Base-by-base conservation (phyloP, 1,139 yeast genomes). In the Lodderomyces orthopsilosis region DNA sequence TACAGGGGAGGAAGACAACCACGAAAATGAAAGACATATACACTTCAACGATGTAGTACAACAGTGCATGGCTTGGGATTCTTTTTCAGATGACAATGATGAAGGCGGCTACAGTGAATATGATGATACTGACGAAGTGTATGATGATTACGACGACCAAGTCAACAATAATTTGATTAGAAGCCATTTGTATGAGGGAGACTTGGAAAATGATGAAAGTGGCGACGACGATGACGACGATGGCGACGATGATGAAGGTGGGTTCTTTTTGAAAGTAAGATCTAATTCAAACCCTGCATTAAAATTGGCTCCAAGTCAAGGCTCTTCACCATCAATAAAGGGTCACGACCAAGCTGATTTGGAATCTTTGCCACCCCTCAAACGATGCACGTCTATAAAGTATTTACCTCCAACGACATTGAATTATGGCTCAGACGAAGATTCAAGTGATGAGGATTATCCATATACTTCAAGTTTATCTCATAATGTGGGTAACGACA, bases 11-110 rank as follows among this genome's bases (percentile, higher is more conserved):
- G 33, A 37, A 26, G 32, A 27, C 5, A 17, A 27, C 17, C 17
- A n/a, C 9, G 5, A 22, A 4, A 23, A 32, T 15, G 69, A 65
- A 39, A 75, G 93, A 49, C 93, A 77, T 52, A 90, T 91, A 46
- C 98, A 90, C 65, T 93, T 93, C 65, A 91, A 85, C 58, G 95
- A 89, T 57, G 81, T 90, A 46, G 98, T 93, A 22, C 91, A 87
- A 59, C 98, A 93, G 64, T 91, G 98, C 62, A 80, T 86, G 47
- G 89, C 95, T 0, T 60, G 88, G 15, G 81, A 81, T 48, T 58
- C 63, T 13, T 59, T 52, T 40, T 58, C 65, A 8, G 72, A 66
- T 40, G 67, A 70, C 37, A 76, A 70, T 22, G 64, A 57, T 28
- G 51, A 64, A 33, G 69, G 71, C 42, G 76, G 68, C 22, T 14